Evolutionary conservation across 2,329 filamentous ascomycete genomes (phyloP).

Genomic region (Fusarium camptoceras): DNA sequence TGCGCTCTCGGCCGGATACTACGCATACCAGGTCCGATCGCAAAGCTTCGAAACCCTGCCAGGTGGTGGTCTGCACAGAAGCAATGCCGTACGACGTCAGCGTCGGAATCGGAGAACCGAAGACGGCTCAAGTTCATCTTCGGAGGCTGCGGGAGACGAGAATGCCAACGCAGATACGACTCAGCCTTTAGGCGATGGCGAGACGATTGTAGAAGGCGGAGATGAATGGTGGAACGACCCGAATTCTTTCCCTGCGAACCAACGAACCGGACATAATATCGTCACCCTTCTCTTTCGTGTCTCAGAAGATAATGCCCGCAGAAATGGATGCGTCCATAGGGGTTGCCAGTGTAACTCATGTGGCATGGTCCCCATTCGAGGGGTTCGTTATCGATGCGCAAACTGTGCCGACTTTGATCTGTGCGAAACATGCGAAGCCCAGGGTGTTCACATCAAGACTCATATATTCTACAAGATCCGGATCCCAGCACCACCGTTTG

Average conservation of each 20-base stretch:
- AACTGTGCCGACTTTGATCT: slow-evolving; percentile 97
- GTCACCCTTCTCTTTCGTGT: slow-evolving; percentile 90
- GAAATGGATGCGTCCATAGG: slow-evolving; percentile 90
- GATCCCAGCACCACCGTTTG: slow-evolving; percentile 87
- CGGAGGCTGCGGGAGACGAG: slow-evolving; percentile 59
- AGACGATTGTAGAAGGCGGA: slow-evolving; percentile 56
- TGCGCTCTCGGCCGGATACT: slow-evolving; percentile 68
- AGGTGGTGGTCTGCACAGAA: slow-evolving; percentile 66
- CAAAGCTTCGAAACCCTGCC: slow-evolving; percentile 39
- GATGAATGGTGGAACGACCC: slow-evolving; percentile 67
- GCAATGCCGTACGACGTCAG: slow-evolving; percentile 73
- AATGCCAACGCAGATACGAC: slow-evolving; percentile 52
- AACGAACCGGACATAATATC: slow-evolving; percentile 78
- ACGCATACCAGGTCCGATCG: slow-evolving; percentile 61
- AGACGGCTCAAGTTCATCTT: slow-evolving; percentile 57
- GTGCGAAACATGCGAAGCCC: slow-evolving; percentile 91
- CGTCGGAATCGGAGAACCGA: slow-evolving; percentile 53
- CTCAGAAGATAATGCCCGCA: slow-evolving; percentile 89
- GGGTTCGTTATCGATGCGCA: slow-evolving; percentile 91
- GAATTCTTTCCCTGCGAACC: slow-evolving; percentile 54
- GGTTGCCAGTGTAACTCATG: slow-evolving; percentile 94
- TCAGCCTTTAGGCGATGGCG: slow-evolving; percentile 52
- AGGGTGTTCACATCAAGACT: slow-evolving; percentile 82
- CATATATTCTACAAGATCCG: slow-evolving; percentile 98
- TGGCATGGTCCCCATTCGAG: slow-evolving; percentile 87